A percentile compares a stretch with the other conserved stretches of the same genome.
These are phyloP conservation scores for Picochlorum sp. DNA, from an alignment of 139 green algal species.

Conservation along the genomic window DNA sequence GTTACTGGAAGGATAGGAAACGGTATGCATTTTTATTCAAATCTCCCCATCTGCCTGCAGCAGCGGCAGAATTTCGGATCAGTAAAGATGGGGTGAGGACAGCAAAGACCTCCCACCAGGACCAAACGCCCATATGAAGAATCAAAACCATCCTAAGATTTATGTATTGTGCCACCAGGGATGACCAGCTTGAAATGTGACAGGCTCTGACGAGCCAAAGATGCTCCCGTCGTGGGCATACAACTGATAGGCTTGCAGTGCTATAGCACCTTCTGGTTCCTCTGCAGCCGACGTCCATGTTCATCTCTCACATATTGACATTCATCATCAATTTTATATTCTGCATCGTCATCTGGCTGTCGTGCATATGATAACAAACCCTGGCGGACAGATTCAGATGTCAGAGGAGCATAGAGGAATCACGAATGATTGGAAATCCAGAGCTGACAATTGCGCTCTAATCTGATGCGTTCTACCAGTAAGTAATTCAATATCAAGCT, in stretches of 20 bases:
- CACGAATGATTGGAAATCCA: conserved; percentile 59
- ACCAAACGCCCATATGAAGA: background rate
- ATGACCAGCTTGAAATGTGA: conserved; percentile 19
- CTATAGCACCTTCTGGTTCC: conserved; percentile 19
- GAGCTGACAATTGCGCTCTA: conserved; percentile 60
- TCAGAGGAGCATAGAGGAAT: conserved; percentile 57
- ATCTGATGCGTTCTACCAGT: conserved; percentile 81
- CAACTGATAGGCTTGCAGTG: conserved; percentile 38
- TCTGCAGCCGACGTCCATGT: background rate
- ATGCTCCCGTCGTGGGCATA: conserved; percentile 5
- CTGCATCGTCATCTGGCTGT: conserved; percentile 13
- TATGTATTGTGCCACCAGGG: conserved; percentile 20
- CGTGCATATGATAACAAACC: too few relatives aligned
- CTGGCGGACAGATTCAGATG: background rate
- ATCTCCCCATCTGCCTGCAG: conserved; percentile 47
- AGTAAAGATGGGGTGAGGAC: conserved; percentile 51
- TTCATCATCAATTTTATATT: background rate
- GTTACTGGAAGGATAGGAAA: conserved; percentile 56
- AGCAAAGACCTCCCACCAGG: background rate
- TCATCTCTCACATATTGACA: background rate
- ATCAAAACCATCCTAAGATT: background rate
- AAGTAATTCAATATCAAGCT: conserved; percentile 52
- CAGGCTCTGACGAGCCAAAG: background rate
- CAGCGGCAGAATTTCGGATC: conserved; percentile 47
- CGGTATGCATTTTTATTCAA: conserved; percentile 69